phyloP scores from a whole-genome alignment of 164 flowering plant genomes.

The Aristolochia contorta region DNA sequence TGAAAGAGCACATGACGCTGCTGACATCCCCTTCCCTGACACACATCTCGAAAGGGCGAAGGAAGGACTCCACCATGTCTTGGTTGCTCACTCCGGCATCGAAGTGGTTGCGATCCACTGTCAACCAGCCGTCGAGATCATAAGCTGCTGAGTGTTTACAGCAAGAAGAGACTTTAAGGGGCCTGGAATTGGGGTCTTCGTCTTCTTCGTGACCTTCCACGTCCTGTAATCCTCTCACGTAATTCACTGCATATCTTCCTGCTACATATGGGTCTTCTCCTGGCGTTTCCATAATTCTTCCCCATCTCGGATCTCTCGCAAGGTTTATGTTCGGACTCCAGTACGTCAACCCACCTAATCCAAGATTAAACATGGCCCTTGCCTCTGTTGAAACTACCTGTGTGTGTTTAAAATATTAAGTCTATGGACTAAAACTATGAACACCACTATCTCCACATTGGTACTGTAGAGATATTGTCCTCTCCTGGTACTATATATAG shows the following conservation, averaged over 20 bases:
- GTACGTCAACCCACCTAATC: constrained; percentile 61
- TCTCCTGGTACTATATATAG: background rate
- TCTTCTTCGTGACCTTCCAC: constrained; percentile 8
- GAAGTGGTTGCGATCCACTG: constrained; percentile 58
- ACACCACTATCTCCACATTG: too few species aligned
- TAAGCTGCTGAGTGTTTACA: constrained; percentile 85
- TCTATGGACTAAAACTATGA: too few species aligned
- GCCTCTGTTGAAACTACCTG: constrained; percentile 73
- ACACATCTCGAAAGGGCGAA: constrained; percentile 50
- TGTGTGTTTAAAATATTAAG: too few species aligned
- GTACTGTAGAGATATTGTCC: background rate
- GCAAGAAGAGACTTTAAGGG: constrained; percentile 65
- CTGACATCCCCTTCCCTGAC: constrained; percentile 50
- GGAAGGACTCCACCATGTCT: constrained; percentile 11
- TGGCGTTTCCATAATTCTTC: constrained; percentile 72
- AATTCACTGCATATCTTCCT: constrained; percentile 48
- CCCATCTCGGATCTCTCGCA: constrained; percentile 81
- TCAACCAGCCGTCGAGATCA: constrained; percentile 69
- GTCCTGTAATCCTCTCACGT: constrained; percentile 65
- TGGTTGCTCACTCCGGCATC: constrained; percentile 50
- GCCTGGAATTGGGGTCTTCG: constrained; percentile 11
- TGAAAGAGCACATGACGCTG: constrained; percentile 76
- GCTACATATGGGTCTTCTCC: constrained; percentile 64
- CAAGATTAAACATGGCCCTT: constrained; percentile 79
- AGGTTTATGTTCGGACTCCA: constrained; percentile 89